Evolutionary conservation across 1,284 basidiomycete species (phyloP).

Genomic region (Cryptococcus sp.): DNA sequence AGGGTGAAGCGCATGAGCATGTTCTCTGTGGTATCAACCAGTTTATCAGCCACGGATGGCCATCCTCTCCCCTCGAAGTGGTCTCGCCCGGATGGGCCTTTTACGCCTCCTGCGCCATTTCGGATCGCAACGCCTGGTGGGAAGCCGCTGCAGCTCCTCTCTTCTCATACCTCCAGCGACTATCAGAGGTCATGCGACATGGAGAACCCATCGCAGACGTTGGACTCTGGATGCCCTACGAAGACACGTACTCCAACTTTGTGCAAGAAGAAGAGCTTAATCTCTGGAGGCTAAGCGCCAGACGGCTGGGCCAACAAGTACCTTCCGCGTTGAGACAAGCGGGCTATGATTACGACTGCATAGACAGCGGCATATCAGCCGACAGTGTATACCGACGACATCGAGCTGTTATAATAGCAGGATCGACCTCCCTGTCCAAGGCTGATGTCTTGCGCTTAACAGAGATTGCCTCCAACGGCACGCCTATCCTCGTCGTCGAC

Average conservation of each 20-base stretch:
- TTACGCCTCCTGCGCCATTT: constrained; percentile 7
- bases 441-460: background rate
- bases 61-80: constrained; percentile 4
- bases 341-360: constrained; percentile 7
- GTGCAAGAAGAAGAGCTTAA: constrained; percentile 5
- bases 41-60: constrained; percentile 10
- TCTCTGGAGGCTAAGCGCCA: constrained; percentile 1
- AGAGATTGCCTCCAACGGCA: background rate
- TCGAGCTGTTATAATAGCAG: constrained; percentile 1
- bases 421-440: constrained; percentile 1
- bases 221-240: constrained; percentile 8
- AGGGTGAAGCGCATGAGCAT: constrained; percentile 10
- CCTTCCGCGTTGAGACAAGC: constrained; percentile 3
- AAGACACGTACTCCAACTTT: constrained; percentile 8
- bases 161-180: constrained; percentile 7
- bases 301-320: background rate
- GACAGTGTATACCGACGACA: background rate
- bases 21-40: constrained; percentile 11
- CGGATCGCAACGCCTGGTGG: constrained; percentile 10
- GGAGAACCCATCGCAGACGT: constrained; percentile 4
- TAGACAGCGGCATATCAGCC: background rate
- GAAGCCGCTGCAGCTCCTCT: constrained; percentile 6
- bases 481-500: constrained; percentile 3
- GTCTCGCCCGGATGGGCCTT: constrained; percentile 7
- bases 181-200: constrained; percentile 9